These are phyloP conservation scores for Ceratocystis eucalypticola DNA, from an alignment of 2,329 filamentous ascomycete genomes.

Conservation along the genomic window DNA sequence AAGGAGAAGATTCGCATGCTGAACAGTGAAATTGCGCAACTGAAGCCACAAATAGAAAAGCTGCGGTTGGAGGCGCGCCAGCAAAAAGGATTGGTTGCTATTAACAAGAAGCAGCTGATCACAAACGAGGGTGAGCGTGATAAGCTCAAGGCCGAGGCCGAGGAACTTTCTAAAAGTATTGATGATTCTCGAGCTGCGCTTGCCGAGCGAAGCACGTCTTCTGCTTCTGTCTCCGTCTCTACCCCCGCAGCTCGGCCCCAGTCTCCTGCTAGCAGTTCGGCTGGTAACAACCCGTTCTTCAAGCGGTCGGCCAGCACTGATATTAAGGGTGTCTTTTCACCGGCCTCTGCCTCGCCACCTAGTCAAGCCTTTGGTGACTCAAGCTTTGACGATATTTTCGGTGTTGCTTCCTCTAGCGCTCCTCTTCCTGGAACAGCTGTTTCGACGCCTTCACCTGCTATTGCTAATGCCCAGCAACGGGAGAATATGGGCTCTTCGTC, in stretches of 20 bases:
- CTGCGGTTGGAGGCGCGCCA: conserved; percentile 82
- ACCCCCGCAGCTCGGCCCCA: conserved; percentile 55
- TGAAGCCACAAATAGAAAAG: conserved; percentile 89
- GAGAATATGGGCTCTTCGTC: conserved; percentile 45
- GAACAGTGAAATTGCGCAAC: conserved; percentile 67
- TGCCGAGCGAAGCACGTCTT: conserved; percentile 34
- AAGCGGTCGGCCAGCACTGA: conserved; percentile 52
- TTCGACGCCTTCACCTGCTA: conserved; percentile 33
- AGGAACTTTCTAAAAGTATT: conserved; percentile 43
- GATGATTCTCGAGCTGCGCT: conserved; percentile 11
- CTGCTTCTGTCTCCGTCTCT: conserved; percentile 28
- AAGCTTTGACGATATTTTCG: conserved; percentile 79
- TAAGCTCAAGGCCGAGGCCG: conserved; percentile 68
- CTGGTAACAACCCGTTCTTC: conserved; percentile 88
- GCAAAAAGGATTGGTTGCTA: conserved; percentile 90
- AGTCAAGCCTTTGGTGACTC: conserved; percentile 41
- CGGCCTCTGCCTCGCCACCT: conserved; percentile 31
- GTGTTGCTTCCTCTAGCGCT: conserved; percentile 33
- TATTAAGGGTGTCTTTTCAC: conserved; percentile 39
- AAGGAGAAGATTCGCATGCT: conserved; percentile 78
- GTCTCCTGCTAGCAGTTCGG: conserved; percentile 43
- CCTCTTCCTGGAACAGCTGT: conserved; percentile 42
- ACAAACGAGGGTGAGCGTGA: conserved; percentile 83
- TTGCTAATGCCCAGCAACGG: conserved; percentile 28
- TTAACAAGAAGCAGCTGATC: conserved; percentile 94